Evolutionary conservation across 768 basidiomycete genomes (phyloP).

Genomic region (Serendipita vermifera): DNA sequence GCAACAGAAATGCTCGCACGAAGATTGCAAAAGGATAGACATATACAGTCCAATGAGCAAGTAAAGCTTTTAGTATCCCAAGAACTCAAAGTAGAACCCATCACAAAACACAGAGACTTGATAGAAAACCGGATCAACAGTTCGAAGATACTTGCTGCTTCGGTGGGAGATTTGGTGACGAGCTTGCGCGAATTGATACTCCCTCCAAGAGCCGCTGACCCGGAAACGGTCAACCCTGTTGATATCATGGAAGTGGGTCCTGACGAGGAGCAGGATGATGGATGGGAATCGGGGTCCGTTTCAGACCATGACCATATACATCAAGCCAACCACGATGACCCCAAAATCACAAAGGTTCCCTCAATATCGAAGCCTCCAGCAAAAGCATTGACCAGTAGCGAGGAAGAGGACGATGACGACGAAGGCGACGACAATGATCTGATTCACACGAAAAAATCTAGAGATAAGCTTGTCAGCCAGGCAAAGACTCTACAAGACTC

Average conservation of each 20-base stretch:
- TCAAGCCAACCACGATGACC: conserved; percentile 16
- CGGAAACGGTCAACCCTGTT: conserved; percentile 15
- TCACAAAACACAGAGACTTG: no score
- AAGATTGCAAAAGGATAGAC: conserved; percentile 61
- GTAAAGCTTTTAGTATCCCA: no score
- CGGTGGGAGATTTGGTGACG: conserved; percentile 39
- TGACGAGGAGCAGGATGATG: conserved; percentile 20
- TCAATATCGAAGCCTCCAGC: no score
- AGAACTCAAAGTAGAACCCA: no score
- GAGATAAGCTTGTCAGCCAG: no score
- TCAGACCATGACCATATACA: conserved; percentile 19
- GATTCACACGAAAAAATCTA: conserved; percentile 11
- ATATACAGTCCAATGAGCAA: conserved; percentile 37
- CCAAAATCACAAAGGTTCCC: conserved; percentile 12
- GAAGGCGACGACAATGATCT: conserved; percentile 17
- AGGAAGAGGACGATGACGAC: conserved; percentile 17
- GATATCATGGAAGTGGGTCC: conserved; percentile 18
- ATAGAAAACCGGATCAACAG: conserved; percentile 63
- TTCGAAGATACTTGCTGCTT: conserved; percentile 56
- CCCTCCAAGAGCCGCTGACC: conserved; percentile 18
- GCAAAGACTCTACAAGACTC: conserved; percentile 5
- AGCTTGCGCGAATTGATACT: conserved; percentile 34
- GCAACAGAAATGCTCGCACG: conserved; percentile 52
- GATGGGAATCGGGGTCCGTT: conserved; percentile 34
- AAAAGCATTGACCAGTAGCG: no score